Percentiles rank a stretch among this genome's conserved stretches.
phyloP scores from a whole-genome alignment of 805 yeast species.

The Candida anglica region DNA sequence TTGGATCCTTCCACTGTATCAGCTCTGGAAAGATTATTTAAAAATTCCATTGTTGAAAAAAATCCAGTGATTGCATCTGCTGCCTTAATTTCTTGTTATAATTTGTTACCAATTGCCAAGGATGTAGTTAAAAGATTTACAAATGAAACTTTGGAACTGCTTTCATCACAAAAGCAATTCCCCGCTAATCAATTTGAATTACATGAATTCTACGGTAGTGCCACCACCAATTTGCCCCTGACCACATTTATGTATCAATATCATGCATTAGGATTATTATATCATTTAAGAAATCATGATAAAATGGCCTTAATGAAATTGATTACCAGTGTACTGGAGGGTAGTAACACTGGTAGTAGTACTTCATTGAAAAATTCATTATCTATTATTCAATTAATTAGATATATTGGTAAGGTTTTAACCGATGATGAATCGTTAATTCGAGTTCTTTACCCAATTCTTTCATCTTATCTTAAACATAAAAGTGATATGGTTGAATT shows the following conservation, averaged over 20 bases:
- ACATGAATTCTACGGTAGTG: slow-evolving; percentile 53
- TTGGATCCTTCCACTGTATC: slow-evolving; percentile 88
- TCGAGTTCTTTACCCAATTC: slow-evolving; percentile 56
- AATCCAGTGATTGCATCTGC: slow-evolving; percentile 89
- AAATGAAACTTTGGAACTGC: slow-evolving; percentile 92
- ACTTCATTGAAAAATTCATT: slow-evolving; percentile 72
- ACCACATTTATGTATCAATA: slow-evolving; percentile 86
- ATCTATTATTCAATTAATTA: slow-evolving; percentile 80
- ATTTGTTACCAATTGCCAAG: slow-evolving; percentile 81
- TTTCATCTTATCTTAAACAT: slow-evolving; percentile 69
- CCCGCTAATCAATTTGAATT: slow-evolving; percentile 46
- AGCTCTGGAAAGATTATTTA: slow-evolving; percentile 88
- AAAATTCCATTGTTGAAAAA: slow-evolving; percentile 86
- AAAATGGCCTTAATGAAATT: slow-evolving; percentile 90
- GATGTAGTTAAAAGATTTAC: slow-evolving; percentile 92
- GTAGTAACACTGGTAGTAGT: too few species aligned
- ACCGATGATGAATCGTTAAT: slow-evolving; percentile 67
- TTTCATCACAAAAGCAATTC: slow-evolving; percentile 55
- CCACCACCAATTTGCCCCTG: slow-evolving; percentile 51
- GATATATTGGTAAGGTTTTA: slow-evolving; percentile 71
- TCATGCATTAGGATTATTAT: slow-evolving; percentile 90
- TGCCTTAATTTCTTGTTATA: slow-evolving; percentile 89
- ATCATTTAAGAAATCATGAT: slow-evolving; percentile 85
- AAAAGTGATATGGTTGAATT: slow-evolving; percentile 86
- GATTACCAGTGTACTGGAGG: slow-evolving; percentile 70